phyloP scores from a whole-genome alignment of 306 rosid species.

The Gastrolobium bilobum region DNA sequence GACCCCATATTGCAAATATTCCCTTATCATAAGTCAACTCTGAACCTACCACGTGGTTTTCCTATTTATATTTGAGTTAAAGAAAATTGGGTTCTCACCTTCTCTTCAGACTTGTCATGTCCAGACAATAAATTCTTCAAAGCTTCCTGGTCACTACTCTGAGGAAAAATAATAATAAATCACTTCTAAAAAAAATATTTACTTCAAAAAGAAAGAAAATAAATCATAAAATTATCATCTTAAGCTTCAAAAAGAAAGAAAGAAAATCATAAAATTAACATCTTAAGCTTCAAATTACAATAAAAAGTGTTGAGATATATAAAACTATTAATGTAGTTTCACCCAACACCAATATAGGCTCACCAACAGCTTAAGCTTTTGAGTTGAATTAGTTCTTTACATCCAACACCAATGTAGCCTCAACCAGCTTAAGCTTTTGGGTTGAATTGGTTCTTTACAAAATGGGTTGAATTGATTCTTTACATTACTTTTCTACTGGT shows the following conservation, averaged over 20 bases:
- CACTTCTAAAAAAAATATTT: not conserved
- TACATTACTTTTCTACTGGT: no score
- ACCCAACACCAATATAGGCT: no score
- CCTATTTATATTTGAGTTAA: not conserved
- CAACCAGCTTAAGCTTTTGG: no score
- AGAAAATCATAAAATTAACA: not conserved
- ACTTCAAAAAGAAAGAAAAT: no score
- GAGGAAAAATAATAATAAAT: not conserved
- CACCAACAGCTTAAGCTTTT: no score
- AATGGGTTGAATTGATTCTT: no score
- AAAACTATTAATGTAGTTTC: no score
- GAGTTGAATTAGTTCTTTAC: no score
- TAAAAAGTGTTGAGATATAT: no score
- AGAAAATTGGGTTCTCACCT: constrained; percentile 42
- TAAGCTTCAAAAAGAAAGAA: not conserved
- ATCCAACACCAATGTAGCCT: no score
- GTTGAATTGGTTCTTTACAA: no score
- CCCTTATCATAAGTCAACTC: constrained; percentile 4
- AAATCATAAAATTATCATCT: not conserved
- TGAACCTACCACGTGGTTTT: not conserved
- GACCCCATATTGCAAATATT: constrained; percentile 13
- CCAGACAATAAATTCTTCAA: constrained; percentile 60
- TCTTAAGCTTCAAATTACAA: not conserved
- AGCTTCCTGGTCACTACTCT: constrained; percentile 80
- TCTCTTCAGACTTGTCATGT: constrained; percentile 50